A percentile compares a stretch with the other conserved stretches of the same genome.
Conservation (phyloP, 1,139 yeast species). For the Geotrichum reessii region DNA sequence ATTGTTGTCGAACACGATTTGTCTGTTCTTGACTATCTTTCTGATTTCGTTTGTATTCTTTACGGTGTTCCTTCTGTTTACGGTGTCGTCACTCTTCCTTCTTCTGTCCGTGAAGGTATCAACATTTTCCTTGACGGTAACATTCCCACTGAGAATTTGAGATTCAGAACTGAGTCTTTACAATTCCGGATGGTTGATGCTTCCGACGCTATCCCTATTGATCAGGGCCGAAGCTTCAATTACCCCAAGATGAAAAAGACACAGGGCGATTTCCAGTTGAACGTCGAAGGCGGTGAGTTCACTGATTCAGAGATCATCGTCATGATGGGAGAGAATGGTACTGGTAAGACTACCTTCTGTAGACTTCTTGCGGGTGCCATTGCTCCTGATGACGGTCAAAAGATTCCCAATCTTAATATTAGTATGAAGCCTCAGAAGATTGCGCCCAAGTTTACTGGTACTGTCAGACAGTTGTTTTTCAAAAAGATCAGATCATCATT, state of each 20-base stretch:
- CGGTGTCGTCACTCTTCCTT: slow-evolving; percentile 94
- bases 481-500: slow-evolving; percentile 93
- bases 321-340: slow-evolving; percentile 99
- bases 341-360: slow-evolving; percentile 98
- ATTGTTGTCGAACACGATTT: slow-evolving; percentile 98
- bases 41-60: slow-evolving; percentile 91
- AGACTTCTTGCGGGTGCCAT: slow-evolving; percentile 88
- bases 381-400: slow-evolving; percentile 72
- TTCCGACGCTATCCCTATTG: slow-evolving; percentile 56
- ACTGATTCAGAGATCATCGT: slow-evolving; percentile 95
- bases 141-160: slow-evolving; percentile 91
- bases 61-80: slow-evolving; percentile 98
- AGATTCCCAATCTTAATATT: slow-evolving; percentile 81
- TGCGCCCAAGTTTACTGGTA: slow-evolving; percentile 97
- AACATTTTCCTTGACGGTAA: slow-evolving; percentile 97
- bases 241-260: slow-evolving; percentile 85
- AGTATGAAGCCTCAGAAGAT: slow-evolving; percentile 98
- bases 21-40: slow-evolving; percentile 91
- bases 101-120: slow-evolving; percentile 97
- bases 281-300: slow-evolving; percentile 79
- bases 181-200: slow-evolving; percentile 95
- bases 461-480: slow-evolving; percentile 94
- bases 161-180: slow-evolving; percentile 91
- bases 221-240: slow-evolving; percentile 67
- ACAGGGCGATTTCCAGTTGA: slow-evolving; percentile 89